Conservation (phyloP, 768 basidiomycete genomes). For the Lepiota venenata region DNA sequence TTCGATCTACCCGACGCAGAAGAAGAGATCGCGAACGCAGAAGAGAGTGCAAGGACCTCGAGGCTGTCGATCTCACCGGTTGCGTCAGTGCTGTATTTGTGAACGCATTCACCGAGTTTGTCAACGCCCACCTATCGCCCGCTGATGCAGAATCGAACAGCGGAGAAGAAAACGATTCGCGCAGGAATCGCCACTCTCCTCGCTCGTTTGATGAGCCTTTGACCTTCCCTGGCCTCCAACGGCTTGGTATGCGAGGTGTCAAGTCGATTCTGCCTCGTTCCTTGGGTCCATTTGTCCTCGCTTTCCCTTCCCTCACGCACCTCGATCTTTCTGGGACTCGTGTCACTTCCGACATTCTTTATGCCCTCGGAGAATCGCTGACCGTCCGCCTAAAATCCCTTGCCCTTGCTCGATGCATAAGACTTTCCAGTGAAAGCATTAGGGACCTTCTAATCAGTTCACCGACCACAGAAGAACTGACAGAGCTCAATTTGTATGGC, state of each 20-base stretch:
- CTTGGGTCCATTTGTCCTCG: conserved; percentile 69
- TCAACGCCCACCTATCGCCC: conserved; percentile 56
- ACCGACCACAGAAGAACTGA: conserved; percentile 55
- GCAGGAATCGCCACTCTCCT: conserved; percentile 28
- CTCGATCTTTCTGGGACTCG: conserved; percentile 93
- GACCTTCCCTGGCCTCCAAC: conserved; percentile 64
- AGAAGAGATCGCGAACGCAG: conserved; percentile 77
- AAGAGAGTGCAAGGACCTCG: conserved; percentile 70
- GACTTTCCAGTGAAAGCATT: conserved; percentile 78
- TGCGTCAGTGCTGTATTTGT: conserved; percentile 92
- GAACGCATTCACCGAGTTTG: conserved; percentile 81
- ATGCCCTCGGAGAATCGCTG: conserved; percentile 55
- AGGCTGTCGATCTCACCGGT: conserved; percentile 92
- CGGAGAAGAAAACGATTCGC: conserved; percentile 36
- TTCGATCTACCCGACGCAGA: conserved; percentile 58
- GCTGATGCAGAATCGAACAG: conserved; percentile 38
- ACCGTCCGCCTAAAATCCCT: conserved; percentile 74
- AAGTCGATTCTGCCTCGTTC: conserved; percentile 71
- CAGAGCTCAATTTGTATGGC: conserved; percentile 86
- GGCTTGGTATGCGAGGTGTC: conserved; percentile 79
- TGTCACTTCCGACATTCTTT: conserved; percentile 70
- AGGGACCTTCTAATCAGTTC: conserved; percentile 69
- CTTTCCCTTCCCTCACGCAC: conserved; percentile 85
- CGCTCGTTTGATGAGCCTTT: conserved; percentile 46
- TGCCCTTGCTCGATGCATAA: conserved; percentile 82